Conservation (phyloP, 164 flowering plant species). For the Paratinospora sagittata region DNA sequence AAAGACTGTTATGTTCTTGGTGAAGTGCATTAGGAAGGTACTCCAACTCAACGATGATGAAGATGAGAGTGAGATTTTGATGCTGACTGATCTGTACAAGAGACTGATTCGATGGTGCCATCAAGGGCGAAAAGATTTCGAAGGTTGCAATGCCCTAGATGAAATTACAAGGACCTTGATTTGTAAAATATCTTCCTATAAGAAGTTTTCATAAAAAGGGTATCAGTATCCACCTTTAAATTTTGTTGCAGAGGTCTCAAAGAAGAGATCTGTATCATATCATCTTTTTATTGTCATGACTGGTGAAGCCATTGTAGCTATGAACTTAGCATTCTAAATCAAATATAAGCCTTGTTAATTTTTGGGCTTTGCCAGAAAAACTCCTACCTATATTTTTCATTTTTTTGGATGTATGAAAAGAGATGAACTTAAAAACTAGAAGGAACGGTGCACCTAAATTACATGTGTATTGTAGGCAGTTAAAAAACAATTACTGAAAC, state of each 20-base stretch:
- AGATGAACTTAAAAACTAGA: too few relatives aligned
- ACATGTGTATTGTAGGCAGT: too few relatives aligned
- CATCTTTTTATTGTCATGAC: neutral
- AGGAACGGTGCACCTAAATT: too few relatives aligned
- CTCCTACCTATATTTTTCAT: too few relatives aligned
- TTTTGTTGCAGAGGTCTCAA: neutral
- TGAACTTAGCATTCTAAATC: neutral
- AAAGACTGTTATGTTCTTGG: slow-evolving; percentile 35
- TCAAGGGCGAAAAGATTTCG: slow-evolving; percentile 32
- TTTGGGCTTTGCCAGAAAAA: too few relatives aligned
- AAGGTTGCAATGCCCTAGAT: slow-evolving; percentile 31
- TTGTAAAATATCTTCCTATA: slow-evolving; percentile 20
- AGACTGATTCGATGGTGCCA: slow-evolving; percentile 51
- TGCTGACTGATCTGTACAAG: slow-evolving; percentile 32
- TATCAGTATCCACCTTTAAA: neutral
- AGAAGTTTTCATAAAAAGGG: slow-evolving; percentile 1
- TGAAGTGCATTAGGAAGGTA: slow-evolving; percentile 43
- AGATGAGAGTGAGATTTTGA: slow-evolving; percentile 16
- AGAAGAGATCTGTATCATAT: neutral
- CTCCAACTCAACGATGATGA: slow-evolving; percentile 20
- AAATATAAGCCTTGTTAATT: too few relatives aligned
- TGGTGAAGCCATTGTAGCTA: neutral
- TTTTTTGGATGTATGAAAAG: too few relatives aligned
- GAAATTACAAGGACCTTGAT: slow-evolving; percentile 23
- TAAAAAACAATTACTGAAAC: too few relatives aligned